Conservation (phyloP, 2,329 filamentous ascomycete genomes). For the Myriosclerotinia duriaeana region DNA sequence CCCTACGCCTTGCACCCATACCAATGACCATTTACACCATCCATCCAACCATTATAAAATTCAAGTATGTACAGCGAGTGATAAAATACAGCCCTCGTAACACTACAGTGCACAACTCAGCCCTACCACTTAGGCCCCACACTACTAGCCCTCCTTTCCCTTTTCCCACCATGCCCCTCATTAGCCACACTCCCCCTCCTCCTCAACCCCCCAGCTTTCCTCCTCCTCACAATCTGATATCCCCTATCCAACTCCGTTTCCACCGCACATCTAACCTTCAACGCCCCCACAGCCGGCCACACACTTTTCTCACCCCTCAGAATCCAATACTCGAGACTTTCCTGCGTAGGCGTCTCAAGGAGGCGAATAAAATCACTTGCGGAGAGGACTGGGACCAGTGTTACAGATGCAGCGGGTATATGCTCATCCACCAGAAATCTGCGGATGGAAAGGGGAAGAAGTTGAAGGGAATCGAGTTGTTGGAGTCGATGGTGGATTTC, state of each 20-base stretch:
- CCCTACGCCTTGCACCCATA: not conserved
- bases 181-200: constrained; percentile 40
- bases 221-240: constrained; percentile 73
- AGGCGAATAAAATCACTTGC: constrained; percentile 72
- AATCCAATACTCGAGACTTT: constrained; percentile 82
- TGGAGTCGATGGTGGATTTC: constrained; percentile 78
- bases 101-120: not conserved
- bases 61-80: constrained; percentile 1
- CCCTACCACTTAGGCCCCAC: constrained; percentile 33
- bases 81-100: not conserved
- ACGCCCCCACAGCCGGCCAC: constrained; percentile 82
- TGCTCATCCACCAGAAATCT: constrained; percentile 81
- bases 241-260: constrained; percentile 85
- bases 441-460: constrained; percentile 68
- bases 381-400: constrained; percentile 77
- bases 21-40: not conserved
- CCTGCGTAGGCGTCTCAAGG: constrained; percentile 77
- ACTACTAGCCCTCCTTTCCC: constrained; percentile 37
- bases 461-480: constrained; percentile 74
- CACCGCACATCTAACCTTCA: constrained; percentile 78
- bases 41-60: not conserved
- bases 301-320: constrained; percentile 79
- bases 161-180: constrained; percentile 33
- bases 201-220: constrained; percentile 40
- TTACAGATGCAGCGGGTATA: constrained; percentile 74